Percentiles rank a stretch among this genome's conserved stretches.
phyloP scores from a whole-genome alignment of 768 basidiomycete genomes.

The Strobilomyces dryophilus region DNA sequence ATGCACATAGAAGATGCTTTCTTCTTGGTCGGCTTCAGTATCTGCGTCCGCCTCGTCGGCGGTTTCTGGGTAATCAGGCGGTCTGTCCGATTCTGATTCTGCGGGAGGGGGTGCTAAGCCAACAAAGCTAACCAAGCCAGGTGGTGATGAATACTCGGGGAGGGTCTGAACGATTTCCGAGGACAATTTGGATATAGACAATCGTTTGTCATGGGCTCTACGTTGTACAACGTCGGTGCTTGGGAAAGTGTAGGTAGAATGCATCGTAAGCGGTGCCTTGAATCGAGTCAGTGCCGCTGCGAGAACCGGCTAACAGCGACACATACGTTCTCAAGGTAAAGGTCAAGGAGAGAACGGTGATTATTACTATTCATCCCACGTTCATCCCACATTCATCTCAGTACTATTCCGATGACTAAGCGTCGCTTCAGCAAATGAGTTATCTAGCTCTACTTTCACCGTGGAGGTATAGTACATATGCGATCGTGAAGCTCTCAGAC shows the following conservation, averaged over 20 bases:
- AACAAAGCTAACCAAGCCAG: conserved; percentile 15
- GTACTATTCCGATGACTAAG: conserved; percentile 19
- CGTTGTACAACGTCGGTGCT: conserved; percentile 19
- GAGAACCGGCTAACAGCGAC: conserved; percentile 7
- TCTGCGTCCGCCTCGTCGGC: conserved; percentile 76
- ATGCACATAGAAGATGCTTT: conserved; percentile 18
- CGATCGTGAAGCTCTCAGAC: not conserved
- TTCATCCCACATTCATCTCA: no score
- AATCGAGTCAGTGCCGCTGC: conserved; percentile 13
- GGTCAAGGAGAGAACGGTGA: conserved; percentile 4
- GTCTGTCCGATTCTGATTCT: conserved; percentile 47
- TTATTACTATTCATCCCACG: not conserved
- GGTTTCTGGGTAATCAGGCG: conserved; percentile 75
- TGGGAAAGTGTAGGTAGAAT: conserved; percentile 14
- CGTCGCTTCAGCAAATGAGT: conserved; percentile 3
- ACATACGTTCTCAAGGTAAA: conserved; percentile 1
- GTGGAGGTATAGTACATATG: not conserved
- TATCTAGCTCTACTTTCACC: no score
- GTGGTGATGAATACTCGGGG: conserved; percentile 56
- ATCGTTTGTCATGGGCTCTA: conserved; percentile 51
- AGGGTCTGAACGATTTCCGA: conserved; percentile 63
- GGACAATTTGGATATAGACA: conserved; percentile 55
- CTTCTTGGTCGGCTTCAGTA: conserved; percentile 39
- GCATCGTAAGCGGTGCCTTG: conserved; percentile 8
- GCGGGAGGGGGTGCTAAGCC: conserved; percentile 17